Conservation (phyloP, 2,329 filamentous ascomycete genomes). For the Trichoderma semiorbis region DNA sequence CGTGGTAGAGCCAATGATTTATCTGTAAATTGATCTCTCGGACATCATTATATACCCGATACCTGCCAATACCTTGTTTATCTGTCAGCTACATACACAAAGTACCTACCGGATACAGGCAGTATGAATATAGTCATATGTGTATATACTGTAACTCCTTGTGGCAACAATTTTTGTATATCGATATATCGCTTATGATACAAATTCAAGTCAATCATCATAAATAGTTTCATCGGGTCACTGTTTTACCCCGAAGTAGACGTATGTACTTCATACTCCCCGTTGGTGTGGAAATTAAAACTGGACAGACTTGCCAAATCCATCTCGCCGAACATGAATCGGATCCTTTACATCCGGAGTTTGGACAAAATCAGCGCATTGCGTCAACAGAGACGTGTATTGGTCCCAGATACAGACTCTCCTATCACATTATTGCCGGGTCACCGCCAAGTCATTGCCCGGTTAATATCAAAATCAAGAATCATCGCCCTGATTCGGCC, state of each 20-base stretch:
- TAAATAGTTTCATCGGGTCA: rapidly evolving
- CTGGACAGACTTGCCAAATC: background rate
- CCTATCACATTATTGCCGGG: background rate
- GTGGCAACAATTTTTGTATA: background rate
- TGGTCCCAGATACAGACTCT: background rate
- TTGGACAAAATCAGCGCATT: background rate
- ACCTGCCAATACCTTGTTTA: background rate
- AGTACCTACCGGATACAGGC: background rate
- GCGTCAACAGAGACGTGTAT: background rate
- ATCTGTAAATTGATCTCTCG: background rate
- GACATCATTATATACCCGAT: background rate
- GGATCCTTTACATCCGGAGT: background rate
- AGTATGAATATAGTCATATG: background rate
- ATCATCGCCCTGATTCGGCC: background rate
- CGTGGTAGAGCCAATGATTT: background rate
- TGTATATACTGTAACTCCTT: background rate
- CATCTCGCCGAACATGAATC: background rate
- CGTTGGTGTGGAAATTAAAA: background rate
- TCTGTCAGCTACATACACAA: background rate
- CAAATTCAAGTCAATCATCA: background rate
- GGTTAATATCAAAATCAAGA: background rate
- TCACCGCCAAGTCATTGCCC: background rate
- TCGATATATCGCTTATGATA: background rate
- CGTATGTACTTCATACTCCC: background rate
- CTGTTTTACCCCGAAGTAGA: background rate